phyloP scores from a whole-genome alignment of 2,329 filamentous ascomycete genomes.

The Metarhizium sp. region DNA sequence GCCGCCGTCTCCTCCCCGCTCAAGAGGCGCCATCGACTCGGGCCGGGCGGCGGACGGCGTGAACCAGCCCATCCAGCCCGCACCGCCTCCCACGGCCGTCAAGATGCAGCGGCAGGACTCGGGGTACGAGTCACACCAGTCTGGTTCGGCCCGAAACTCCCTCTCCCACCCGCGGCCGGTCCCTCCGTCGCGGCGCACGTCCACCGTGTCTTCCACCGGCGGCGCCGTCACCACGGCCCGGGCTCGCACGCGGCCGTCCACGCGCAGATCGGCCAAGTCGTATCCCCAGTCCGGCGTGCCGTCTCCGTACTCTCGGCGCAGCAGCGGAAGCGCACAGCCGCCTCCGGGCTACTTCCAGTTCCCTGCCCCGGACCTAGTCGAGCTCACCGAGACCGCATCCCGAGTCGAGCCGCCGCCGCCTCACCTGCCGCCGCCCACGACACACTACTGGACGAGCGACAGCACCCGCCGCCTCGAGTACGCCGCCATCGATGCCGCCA shows the following conservation, averaged over 20 bases:
- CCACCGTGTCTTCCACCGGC: slow-evolving; percentile 8
- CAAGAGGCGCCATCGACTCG: slow-evolving; percentile 2
- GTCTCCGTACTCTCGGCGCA: slow-evolving; percentile 20
- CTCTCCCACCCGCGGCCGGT: slow-evolving; percentile 19
- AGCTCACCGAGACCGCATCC: slow-evolving; percentile 11
- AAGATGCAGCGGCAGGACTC: slow-evolving; percentile 49
- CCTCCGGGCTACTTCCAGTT: slow-evolving; percentile 37
- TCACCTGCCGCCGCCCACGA: slow-evolving; percentile 42
- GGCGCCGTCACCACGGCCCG: slow-evolving; percentile 15
- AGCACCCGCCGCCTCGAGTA: slow-evolving; percentile 54
- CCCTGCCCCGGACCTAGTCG: slow-evolving; percentile 31
- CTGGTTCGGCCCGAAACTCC: slow-evolving; percentile 26
- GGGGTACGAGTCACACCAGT: slow-evolving; percentile 44
- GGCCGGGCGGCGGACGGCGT: slow-evolving; percentile 10
- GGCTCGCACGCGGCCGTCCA: slow-evolving; percentile 29
- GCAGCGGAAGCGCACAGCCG: slow-evolving; percentile 20
- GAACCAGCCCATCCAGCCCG: slow-evolving; percentile 3
- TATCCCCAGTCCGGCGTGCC: slow-evolving; percentile 20
- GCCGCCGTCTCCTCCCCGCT: slow-evolving; percentile 14
- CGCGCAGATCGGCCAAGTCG: slow-evolving; percentile 31
- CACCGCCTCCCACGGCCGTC: slow-evolving; percentile 20
- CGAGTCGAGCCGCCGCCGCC: slow-evolving; percentile 12
- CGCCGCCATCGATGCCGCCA: slow-evolving; percentile 55
- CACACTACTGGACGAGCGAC: slow-evolving; percentile 60
- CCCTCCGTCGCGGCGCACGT: slow-evolving; percentile 12